A percentile compares a stretch with the other conserved stretches of the same genome.
Conservation (phyloP, 1,284 basidiomycete species). For the Ceraceosorus guamensis region DNA sequence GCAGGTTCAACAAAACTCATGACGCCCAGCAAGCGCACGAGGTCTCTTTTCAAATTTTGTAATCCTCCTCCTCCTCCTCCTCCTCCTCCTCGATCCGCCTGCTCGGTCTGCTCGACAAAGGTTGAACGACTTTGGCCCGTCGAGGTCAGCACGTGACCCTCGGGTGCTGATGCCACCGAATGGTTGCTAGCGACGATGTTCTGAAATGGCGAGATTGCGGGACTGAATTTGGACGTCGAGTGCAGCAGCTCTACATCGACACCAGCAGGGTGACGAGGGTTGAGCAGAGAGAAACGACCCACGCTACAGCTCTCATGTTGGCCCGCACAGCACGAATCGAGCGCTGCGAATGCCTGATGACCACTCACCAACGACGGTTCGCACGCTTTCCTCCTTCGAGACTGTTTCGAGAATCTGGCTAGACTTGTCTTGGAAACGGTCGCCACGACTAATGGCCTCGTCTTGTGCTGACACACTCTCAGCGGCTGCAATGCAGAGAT, state of each 20-base stretch:
- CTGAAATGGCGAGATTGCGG: slow-evolving; percentile 29
- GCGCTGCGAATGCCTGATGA: neutral
- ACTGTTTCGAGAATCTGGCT: slow-evolving; percentile 1
- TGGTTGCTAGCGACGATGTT: slow-evolving; percentile 1
- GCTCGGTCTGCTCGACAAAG: slow-evolving; percentile 4
- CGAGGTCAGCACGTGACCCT: slow-evolving; percentile 23
- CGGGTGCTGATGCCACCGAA: slow-evolving; percentile 5
- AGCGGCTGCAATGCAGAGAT: slow-evolving; percentile 21
- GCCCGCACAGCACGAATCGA: neutral
- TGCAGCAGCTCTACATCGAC: slow-evolving; percentile 20
- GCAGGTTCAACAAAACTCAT: slow-evolving; percentile 15
- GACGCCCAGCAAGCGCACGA: slow-evolving; percentile 29
- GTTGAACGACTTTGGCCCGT: slow-evolving; percentile 14
- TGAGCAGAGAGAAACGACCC: slow-evolving; percentile 10
- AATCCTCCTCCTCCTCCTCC: slow-evolving; percentile 4
- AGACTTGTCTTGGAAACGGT: neutral
- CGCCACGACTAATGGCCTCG: neutral
- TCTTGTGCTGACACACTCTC: slow-evolving; percentile 9
- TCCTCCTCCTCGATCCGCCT: slow-evolving; percentile 4
- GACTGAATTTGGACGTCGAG: slow-evolving; percentile 21
- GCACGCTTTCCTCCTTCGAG: neutral
- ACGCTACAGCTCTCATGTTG: neutral
- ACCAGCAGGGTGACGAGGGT: slow-evolving; percentile 8
- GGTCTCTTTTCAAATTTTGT: slow-evolving; percentile 34
- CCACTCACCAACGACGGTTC: neutral